Conservation (phyloP, 108 stramenopile genomes). For the Stephanodiscus minutulus region DNA sequence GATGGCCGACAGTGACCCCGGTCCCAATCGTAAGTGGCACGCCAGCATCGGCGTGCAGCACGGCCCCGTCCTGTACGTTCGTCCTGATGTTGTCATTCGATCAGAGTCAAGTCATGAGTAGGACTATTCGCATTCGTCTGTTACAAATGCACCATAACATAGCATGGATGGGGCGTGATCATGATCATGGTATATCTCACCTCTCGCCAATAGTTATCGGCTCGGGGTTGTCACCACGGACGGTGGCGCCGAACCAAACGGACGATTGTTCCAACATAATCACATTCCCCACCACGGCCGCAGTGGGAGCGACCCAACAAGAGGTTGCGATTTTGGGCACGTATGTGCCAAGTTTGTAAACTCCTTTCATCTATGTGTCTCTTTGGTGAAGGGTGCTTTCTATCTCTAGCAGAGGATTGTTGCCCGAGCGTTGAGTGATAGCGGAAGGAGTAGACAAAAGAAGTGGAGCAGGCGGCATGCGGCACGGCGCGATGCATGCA, state of each 20-base stretch:
- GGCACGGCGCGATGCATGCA: too few species aligned
- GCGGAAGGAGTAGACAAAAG: too few species aligned
- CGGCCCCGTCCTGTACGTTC: constrained; percentile 58
- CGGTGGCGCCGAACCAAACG: constrained; percentile 55
- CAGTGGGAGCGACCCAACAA: constrained; percentile 63
- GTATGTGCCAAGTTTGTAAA: constrained; percentile 42
- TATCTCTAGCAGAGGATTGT: too few species aligned
- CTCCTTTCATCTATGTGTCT: constrained; percentile 29
- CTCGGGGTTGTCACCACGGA: constrained; percentile 57
- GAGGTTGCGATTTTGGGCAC: constrained; percentile 38
- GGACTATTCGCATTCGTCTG: too few species aligned
- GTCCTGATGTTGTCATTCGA: constrained; percentile 10
- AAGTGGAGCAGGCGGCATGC: too few species aligned
- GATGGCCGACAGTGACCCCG: constrained; percentile 54
- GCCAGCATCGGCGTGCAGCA: constrained; percentile 47
- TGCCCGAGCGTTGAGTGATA: too few species aligned
- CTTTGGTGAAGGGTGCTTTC: too few species aligned
- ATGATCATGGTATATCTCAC: not conserved
- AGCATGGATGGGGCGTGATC: not conserved
- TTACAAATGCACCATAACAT: too few species aligned
- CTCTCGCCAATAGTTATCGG: constrained; percentile 46
- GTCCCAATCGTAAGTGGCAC: constrained; percentile 49
- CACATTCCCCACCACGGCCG: constrained; percentile 56
- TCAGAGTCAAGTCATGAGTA: too few species aligned
- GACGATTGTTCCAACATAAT: constrained; percentile 42